phyloP scores from a whole-genome alignment of 1,284 basidiomycete genomes.

The Malassezia slooffiae region DNA sequence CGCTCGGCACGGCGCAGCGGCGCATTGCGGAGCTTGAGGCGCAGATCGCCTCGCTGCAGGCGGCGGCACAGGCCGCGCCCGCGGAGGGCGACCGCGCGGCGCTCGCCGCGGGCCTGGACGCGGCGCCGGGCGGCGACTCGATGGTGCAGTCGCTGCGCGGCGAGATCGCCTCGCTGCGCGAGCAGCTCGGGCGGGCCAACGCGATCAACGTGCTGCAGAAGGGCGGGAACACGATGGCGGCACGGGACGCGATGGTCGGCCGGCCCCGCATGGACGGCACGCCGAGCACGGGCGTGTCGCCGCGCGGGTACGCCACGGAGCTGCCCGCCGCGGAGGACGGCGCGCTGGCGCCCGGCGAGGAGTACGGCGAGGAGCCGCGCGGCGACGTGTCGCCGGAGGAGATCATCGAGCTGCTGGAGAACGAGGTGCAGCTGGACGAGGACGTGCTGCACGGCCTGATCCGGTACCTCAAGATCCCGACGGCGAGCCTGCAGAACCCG shows the following conservation, averaged over 20 bases:
- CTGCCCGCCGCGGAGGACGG: not conserved
- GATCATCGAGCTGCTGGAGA: slow-evolving; percentile 85
- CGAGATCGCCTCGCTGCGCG: slow-evolving; percentile 79
- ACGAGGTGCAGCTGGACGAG: slow-evolving; percentile 80
- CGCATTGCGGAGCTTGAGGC: slow-evolving; percentile 75
- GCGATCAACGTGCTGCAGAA: slow-evolving; percentile 51
- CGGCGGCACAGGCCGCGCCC: slow-evolving; percentile 56
- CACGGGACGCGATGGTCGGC: slow-evolving; percentile 36
- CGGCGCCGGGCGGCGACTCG: slow-evolving; percentile 5
- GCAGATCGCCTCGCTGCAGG: slow-evolving; percentile 60
- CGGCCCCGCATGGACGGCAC: slow-evolving; percentile 40
- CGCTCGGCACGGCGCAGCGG: slow-evolving; percentile 63
- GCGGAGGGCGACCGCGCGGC: slow-evolving; percentile 33
- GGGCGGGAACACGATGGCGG: slow-evolving; percentile 41
- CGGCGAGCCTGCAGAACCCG: slow-evolving; percentile 77
- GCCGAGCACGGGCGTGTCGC: slow-evolving; percentile 32
- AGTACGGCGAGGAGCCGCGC: slow-evolving; percentile 27
- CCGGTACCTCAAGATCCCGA: slow-evolving; percentile 81
- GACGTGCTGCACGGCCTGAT: slow-evolving; percentile 86
- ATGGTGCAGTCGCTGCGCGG: slow-evolving; percentile 67
- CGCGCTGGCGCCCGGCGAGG: not conserved
- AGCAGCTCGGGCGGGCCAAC: slow-evolving; percentile 87
- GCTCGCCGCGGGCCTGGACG: no score
- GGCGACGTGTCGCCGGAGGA: slow-evolving; percentile 83
- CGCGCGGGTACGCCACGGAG: no score